Conservation (phyloP, 768 basidiomycete species). For the Boletus sensibilis region DNA sequence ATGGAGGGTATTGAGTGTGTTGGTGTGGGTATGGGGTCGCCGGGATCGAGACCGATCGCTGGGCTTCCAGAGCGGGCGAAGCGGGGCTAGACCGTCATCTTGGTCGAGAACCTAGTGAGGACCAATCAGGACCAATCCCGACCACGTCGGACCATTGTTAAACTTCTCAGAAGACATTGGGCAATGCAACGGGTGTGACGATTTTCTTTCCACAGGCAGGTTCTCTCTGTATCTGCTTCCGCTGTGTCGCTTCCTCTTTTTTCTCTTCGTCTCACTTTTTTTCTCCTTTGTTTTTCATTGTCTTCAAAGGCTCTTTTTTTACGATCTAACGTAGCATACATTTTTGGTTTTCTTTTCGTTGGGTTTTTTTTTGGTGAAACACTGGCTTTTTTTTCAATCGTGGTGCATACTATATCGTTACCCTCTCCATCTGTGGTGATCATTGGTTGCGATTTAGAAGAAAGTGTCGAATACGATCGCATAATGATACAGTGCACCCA, state of each 20-base stretch:
- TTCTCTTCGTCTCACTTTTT: not conserved
- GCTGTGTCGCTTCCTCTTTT: not conserved
- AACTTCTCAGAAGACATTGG: not conserved
- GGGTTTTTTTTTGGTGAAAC: not conserved
- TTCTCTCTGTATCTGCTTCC: not conserved
- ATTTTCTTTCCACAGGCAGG: not conserved
- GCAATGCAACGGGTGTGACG: not conserved
- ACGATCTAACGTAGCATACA: not conserved
- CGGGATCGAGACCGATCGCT: constrained; percentile 26
- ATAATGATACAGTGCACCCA: too few relatives aligned
- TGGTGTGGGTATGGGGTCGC: constrained; percentile 18
- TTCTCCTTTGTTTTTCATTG: not conserved
- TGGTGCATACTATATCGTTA: not conserved
- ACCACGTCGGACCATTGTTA: not conserved
- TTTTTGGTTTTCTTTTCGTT: not conserved
- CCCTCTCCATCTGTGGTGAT: not conserved
- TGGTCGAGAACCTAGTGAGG: not conserved
- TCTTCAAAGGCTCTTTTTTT: not conserved
- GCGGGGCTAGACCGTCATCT: constrained; percentile 11
- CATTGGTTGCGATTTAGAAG: not conserved
- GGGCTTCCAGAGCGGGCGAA: constrained; percentile 33
- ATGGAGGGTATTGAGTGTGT: not conserved
- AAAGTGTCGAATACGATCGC: too few relatives aligned
- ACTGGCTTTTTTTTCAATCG: not conserved
- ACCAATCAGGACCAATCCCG: not conserved